Evolutionary conservation across 2,329 filamentous ascomycete species (phyloP), one percentile per base, ranked within the genome.

Genomic region (Aspergillus luchuensis): DNA sequence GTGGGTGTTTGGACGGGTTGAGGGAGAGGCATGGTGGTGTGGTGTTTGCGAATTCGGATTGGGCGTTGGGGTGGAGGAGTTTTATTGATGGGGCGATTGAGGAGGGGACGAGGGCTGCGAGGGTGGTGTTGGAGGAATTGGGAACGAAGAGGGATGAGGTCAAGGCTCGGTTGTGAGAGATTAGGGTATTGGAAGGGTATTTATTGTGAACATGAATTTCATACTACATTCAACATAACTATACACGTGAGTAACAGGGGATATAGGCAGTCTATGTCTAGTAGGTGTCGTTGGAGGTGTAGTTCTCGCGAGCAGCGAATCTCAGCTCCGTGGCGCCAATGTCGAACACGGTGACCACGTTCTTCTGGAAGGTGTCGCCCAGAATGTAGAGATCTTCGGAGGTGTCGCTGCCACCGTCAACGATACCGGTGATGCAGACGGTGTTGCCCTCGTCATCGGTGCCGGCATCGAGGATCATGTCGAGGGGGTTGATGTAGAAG

Each of bases 321-420:
- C 56, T 60, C 76, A 83, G 75, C 71, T 78, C 69, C n/a, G 67
- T 73, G 28, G 75, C 77, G 7, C 79, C 80, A 57, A 83, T 73
- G 69, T 84, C 81, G 66, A 82, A 83, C 1, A 83, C 79, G 4
- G 78, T 71, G 8, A 83, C 69, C 0, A 83, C 80, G 59, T 80
- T 81, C 69, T 80, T 81, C 71, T 82, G 71, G 67, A 81, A 83
- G 7, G 74, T 72, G 61, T 79, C 79, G 0, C 81, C 81, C 1
- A 66, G 62, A 13, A 72, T 69, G 53, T 63, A 68, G 38, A 59
- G 30, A 53, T 60, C 58, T 28, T 66, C 39, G 30, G 60, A 56
- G 33, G 61, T 51, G 43, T 58, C 52, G 8, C 58, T 56, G 23
- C 60, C 62, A 51, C 62, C 66, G 39, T 62, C 41, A 33, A 57